These are phyloP conservation scores for Syncephalastrum monosporum DNA, from an alignment of 371 early-diverging fungal species.

Conservation along the genomic window DNA sequence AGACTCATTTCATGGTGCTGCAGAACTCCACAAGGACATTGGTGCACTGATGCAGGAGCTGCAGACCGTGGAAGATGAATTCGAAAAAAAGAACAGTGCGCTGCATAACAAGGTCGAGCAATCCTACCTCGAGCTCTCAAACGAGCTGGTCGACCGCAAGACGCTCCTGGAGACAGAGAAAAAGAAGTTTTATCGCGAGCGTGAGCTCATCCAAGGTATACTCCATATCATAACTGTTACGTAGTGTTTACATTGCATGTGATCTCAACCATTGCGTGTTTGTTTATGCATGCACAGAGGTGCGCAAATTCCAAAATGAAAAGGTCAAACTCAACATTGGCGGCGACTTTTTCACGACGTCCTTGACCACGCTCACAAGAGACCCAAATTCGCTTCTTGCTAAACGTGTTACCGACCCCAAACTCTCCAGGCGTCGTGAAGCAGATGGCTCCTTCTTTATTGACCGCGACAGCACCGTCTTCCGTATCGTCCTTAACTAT, in stretches of 20 bases:
- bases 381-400: slow-evolving; percentile 42
- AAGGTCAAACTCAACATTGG: slow-evolving; percentile 47
- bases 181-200: slow-evolving; percentile 27
- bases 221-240: not conserved
- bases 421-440: slow-evolving; percentile 20
- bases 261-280: slow-evolving; percentile 1
- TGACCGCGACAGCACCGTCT: slow-evolving; percentile 45
- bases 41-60: slow-evolving; percentile 23
- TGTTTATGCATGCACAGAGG: slow-evolving; percentile 17
- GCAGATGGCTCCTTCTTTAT: slow-evolving; percentile 45
- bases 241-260: not conserved
- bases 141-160: slow-evolving; percentile 21
- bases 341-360: slow-evolving; percentile 40
- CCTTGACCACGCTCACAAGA: slow-evolving; percentile 30
- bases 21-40: slow-evolving; percentile 24
- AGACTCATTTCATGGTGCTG: not conserved
- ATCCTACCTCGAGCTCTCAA: slow-evolving; percentile 19
- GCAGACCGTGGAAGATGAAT: slow-evolving; percentile 26
- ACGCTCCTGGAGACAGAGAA: slow-evolving; percentile 16
- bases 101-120: slow-evolving; percentile 25
- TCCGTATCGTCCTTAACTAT: slow-evolving; percentile 40
- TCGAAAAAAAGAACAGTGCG: slow-evolving; percentile 23
- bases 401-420: not conserved
- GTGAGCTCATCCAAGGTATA: slow-evolving; percentile 21
- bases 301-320: slow-evolving; percentile 30